Evolutionary conservation across 345 rosid species (phyloP), one percentile per base, ranked within the genome.

Genomic region (Excoecaria cochinchinensis): DNA sequence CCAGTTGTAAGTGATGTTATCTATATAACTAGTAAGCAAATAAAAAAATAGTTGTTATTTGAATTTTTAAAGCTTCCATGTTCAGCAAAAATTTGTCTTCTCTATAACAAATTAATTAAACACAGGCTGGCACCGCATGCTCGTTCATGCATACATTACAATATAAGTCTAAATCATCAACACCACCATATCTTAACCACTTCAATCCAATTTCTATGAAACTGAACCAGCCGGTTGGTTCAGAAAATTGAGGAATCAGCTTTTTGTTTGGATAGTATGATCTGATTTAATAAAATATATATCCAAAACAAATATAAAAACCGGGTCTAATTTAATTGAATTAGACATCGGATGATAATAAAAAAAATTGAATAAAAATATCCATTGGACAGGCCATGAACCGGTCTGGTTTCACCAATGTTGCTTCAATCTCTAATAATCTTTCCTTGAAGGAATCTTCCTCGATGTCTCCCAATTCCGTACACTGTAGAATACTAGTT

Each of bases 381-480:
- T n/a, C n/a, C n/a, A n/a, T n/a, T n/a, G n/a, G n/a, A n/a, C n/a
- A n/a, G n/a, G n/a, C n/a, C n/a, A n/a, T n/a, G n/a, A n/a, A n/a
- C n/a, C n/a, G n/a, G n/a, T n/a, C n/a, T n/a, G n/a, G n/a, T n/a
- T n/a, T n/a, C n/a, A n/a, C n/a, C n/a, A n/a, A n/a, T n/a, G n/a
- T n/a, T n/a, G n/a, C n/a, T n/a, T n/a, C n/a, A n/a, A n/a, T n/a
- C n/a, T n/a, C n/a, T n/a, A n/a, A n/a, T 46, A 17, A 4, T 71
- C 39, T 73, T 0, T 5, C 74, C 64, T 42, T n/a, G 40, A 21
- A 71, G 74, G 86, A 83, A 80, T 70, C 67, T 84, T 84, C 84
- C n/a, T n/a, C n/a, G n/a, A n/a, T n/a, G n/a, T 61, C 12, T 7
- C 71, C 81, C 78, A 70, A 48, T 71, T 79, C 91, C 94, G 91